Percentiles rank a stretch among this genome's conserved stretches.
Evolutionary conservation across 1,284 basidiomycete species (phyloP).

Genomic region (Ceratobasidium sp.): DNA sequence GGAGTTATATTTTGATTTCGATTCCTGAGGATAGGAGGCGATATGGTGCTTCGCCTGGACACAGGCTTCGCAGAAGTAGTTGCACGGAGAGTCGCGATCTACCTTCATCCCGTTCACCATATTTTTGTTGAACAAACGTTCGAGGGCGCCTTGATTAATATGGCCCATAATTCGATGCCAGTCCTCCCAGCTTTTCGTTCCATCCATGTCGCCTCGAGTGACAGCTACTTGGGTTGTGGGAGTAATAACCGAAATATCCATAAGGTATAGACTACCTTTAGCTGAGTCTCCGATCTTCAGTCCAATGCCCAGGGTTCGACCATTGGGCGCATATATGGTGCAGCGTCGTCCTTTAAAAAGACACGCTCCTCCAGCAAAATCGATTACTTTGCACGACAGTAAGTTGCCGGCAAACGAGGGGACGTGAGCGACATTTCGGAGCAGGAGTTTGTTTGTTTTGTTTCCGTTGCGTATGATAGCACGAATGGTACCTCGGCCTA

Average conservation of each 20-base stretch:
- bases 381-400: too few relatives aligned
- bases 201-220: too few relatives aligned
- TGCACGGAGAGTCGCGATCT: neutral
- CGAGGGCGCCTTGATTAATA: neutral
- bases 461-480: neutral
- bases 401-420: too few relatives aligned
- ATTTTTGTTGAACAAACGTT: neutral
- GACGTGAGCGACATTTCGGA: neutral
- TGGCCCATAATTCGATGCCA: neutral
- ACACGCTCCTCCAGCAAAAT: neutral
- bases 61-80: neutral
- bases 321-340: neutral
- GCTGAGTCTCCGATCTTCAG: neutral
- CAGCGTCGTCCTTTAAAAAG: neutral
- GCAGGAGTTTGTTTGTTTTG: neutral
- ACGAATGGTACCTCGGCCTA: too few relatives aligned
- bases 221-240: too few relatives aligned
- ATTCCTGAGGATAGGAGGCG: slow-evolving; percentile 38
- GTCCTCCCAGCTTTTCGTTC: neutral
- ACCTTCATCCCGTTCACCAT: neutral
- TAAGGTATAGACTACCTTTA: neutral
- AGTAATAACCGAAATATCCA: neutral
- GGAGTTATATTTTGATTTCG: slow-evolving; percentile 22
- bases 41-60: neutral
- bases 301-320: neutral